Evolutionary conservation across 305 asterid genomes (phyloP).

Genomic region (Fraxinus floribunda): DNA sequence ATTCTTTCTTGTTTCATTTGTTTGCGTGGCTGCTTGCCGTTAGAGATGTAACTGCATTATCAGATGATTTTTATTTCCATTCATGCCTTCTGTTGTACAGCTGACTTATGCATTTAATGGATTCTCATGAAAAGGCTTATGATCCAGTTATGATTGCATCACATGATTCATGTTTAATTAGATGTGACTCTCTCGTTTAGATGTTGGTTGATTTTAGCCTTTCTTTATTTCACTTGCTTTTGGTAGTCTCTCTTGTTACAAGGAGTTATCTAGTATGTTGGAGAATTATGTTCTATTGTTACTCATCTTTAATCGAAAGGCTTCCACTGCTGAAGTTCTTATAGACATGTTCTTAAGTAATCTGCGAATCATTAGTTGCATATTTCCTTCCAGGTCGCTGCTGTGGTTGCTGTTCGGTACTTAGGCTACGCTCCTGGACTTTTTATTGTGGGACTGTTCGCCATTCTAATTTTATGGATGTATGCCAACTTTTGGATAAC

Average conservation of each 20-base stretch:
- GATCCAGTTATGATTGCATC: background rate
- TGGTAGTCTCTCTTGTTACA: slow-evolving; percentile 3
- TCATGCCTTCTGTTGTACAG: background rate
- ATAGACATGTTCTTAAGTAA: slow-evolving; percentile 5
- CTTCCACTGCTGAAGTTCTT: slow-evolving; percentile 23
- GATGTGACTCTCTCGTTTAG: background rate
- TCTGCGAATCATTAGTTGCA: slow-evolving; percentile 18
- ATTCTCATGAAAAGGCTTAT: background rate
- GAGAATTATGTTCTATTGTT: slow-evolving; percentile 9
- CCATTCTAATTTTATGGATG: slow-evolving; percentile 91
- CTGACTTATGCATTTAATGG: background rate
- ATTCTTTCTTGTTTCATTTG: background rate
- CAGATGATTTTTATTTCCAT: background rate
- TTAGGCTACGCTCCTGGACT: slow-evolving; percentile 98
- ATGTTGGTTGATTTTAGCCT: background rate
- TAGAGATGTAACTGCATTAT: background rate
- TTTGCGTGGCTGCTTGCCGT: background rate
- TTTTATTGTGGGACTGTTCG: slow-evolving; percentile 90
- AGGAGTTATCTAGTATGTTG: slow-evolving; percentile 11
- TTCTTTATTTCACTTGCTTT: slow-evolving; percentile 6
- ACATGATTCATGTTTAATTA: background rate
- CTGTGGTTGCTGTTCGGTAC: slow-evolving; percentile 91
- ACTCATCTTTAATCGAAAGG: slow-evolving; percentile 15
- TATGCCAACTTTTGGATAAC: slow-evolving; percentile 99
- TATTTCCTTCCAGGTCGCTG: slow-evolving; percentile 77